Percentiles rank a stretch among this genome's conserved stretches.
These are phyloP conservation scores for Talaromyces sp. DNA, from an alignment of 2,329 filamentous ascomycete genomes.

Conservation along the genomic window DNA sequence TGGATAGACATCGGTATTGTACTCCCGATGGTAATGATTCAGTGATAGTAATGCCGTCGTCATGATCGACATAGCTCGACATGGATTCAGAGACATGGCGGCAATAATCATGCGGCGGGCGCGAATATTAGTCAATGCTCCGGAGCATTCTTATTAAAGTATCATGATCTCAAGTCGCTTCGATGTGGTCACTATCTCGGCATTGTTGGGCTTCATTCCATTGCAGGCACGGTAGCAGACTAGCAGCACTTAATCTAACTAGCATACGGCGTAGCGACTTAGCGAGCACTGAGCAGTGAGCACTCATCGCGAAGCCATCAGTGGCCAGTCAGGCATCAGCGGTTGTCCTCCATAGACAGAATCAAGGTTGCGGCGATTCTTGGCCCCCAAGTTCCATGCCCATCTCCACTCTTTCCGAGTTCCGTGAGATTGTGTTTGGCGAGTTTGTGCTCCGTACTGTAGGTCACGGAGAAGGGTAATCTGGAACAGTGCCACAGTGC, in stretches of 20 bases:
- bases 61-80: background rate
- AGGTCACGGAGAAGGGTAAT: background rate
- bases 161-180: background rate
- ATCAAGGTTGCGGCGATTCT: background rate
- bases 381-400: background rate
- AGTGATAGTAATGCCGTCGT: background rate
- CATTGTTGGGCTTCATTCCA: background rate
- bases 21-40: background rate
- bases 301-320: background rate
- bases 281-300: background rate
- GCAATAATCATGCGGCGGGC: background rate
- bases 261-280: background rate
- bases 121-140: background rate
- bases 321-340: background rate
- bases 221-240: background rate
- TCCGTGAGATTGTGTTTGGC: background rate
- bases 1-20: background rate
- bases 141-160: background rate
- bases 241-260: background rate
- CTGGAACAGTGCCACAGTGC: background rate
- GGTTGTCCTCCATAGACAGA: background rate
- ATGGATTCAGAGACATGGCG: background rate
- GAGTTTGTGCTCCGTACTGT: background rate
- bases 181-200: background rate
- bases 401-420: conserved; percentile 3